Evolutionary conservation across 345 rosid species (phyloP).

Genomic region (Linum trigynum): DNA sequence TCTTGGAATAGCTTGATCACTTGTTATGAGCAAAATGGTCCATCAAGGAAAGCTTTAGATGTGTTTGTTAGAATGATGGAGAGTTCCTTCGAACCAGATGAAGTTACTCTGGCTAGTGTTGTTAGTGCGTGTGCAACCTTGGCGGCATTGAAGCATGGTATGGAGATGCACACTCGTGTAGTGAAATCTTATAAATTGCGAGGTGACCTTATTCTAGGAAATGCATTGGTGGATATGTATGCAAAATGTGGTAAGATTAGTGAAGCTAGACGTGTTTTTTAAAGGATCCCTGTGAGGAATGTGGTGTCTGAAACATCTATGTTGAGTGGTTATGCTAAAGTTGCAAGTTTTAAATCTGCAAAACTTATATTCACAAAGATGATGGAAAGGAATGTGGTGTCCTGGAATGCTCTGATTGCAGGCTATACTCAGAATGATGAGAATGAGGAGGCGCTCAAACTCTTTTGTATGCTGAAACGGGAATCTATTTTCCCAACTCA

Average conservation of each 20-base stretch:
- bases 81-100: constrained; percentile 50
- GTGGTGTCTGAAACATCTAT: constrained; percentile 72
- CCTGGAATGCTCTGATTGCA: constrained; percentile 93
- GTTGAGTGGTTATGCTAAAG: constrained; percentile 77
- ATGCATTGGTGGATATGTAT: constrained; percentile 81
- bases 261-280: constrained; percentile 64
- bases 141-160: constrained; percentile 45
- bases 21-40: constrained; percentile 84
- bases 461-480: constrained; percentile 57
- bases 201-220: constrained; percentile 58
- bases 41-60: constrained; percentile 45
- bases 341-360: constrained; percentile 55
- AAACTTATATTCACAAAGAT: constrained; percentile 66
- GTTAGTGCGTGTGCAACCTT: constrained; percentile 80
- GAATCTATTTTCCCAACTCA: constrained; percentile 66
- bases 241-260: constrained; percentile 47
- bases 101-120: constrained; percentile 71
- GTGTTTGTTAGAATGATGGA: constrained; percentile 56
- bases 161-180: constrained; percentile 56
- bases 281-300: constrained; percentile 50
- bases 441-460: constrained; percentile 62
- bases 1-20: constrained; percentile 92
- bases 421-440: constrained; percentile 84
- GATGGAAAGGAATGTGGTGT: constrained; percentile 61
- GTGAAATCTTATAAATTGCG: constrained; percentile 42